Evolutionary conservation across 352 stramenopile species (phyloP), one percentile per base, ranked within the genome.

Genomic region (Phytopythium kandeliae): DNA sequence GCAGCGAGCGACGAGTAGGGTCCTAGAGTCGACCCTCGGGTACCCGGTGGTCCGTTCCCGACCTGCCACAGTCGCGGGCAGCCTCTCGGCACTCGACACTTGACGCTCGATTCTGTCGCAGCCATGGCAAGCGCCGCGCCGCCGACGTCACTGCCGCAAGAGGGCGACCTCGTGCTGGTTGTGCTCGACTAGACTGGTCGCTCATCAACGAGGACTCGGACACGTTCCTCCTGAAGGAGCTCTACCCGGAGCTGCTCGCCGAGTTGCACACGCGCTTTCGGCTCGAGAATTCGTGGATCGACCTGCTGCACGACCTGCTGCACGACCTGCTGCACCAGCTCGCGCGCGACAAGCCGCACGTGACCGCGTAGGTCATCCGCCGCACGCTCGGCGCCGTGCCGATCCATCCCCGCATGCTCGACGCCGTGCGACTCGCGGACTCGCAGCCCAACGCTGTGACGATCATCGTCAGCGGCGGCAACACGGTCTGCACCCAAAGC

Each of bases 121-220:
- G 28, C 10, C 31, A 35, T 35, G 31, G 15, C 31, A 11, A 35
- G 15, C 10, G 31, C 31, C 7, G 11, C 15, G 26, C 9, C 8
- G 5, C 13, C 13, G 13, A 30, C 31, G 21, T 31, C 21, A n/a
- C n/a, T n/a, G n/a, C n/a, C n/a, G n/a, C n/a, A n/a, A n/a, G 24
- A 6, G 37, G 54, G 19, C 57, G 60, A 47, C 53, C 8, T 37
- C 48, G 65, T 79, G 15, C 67, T 92, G 28, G 74, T 90, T 26
- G 54, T 91, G 38, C 89, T 92, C 36, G 82, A 92, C 66, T 92
- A 89, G 82, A 92, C 61, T 90, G 82, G 75, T 92, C 73, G 26
- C 63, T 92, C 41, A 70, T 92, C 45, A 84, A 93, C 56, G 78
- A 85, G 22, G 88, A 93, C 66, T 92, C 83, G 37, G 82, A 93